A percentile compares a stretch with the other conserved stretches of the same genome.
Evolutionary conservation across 2,329 filamentous ascomycete genomes (phyloP).

Genomic region (Ophiosphaerella narmari): DNA sequence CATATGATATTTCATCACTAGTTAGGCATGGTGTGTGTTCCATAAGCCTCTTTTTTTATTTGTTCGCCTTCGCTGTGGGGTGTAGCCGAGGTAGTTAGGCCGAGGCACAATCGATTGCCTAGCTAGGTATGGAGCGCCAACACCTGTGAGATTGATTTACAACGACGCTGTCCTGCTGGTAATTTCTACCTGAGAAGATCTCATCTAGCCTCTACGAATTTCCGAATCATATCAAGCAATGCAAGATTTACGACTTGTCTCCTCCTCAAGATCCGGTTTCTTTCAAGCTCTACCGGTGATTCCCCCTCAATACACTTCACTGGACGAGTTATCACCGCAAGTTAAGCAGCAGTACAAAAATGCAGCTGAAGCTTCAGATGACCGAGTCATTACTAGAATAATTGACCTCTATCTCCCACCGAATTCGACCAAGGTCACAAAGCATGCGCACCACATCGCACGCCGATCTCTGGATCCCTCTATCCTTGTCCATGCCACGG

Average conservation of each 20-base stretch:
- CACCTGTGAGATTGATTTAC: too few species aligned
- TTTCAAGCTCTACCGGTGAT: slow-evolving; percentile 34
- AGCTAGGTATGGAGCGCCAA: too few species aligned
- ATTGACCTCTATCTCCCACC: slow-evolving; percentile 29
- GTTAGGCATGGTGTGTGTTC: too few species aligned
- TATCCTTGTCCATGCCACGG: slow-evolving; percentile 51
- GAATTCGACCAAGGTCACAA: slow-evolving; percentile 10
- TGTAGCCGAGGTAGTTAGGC: slow-evolving; percentile 3
- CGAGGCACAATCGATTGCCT: too few species aligned
- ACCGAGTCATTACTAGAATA: slow-evolving; percentile 27
- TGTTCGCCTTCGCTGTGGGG: background rate
- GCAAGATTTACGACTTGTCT: slow-evolving; percentile 10
- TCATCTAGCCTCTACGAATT: too few species aligned
- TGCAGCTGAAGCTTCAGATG: slow-evolving; percentile 17
- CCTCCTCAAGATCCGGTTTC: slow-evolving; percentile 38
- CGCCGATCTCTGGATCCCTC: slow-evolving; percentile 24
- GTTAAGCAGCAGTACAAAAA: background rate
- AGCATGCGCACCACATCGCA: slow-evolving; percentile 24
- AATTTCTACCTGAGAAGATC: too few species aligned
- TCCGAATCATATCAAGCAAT: slow-evolving; percentile 21
- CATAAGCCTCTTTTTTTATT: too few species aligned
- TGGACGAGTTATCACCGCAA: background rate
- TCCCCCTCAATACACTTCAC: slow-evolving; percentile 31
- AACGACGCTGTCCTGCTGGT: too few species aligned
- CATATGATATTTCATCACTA: too few species aligned